These are phyloP conservation scores for Phytophthora sojae DNA, from an alignment of 352 stramenopile species.

Conservation along the genomic window DNA sequence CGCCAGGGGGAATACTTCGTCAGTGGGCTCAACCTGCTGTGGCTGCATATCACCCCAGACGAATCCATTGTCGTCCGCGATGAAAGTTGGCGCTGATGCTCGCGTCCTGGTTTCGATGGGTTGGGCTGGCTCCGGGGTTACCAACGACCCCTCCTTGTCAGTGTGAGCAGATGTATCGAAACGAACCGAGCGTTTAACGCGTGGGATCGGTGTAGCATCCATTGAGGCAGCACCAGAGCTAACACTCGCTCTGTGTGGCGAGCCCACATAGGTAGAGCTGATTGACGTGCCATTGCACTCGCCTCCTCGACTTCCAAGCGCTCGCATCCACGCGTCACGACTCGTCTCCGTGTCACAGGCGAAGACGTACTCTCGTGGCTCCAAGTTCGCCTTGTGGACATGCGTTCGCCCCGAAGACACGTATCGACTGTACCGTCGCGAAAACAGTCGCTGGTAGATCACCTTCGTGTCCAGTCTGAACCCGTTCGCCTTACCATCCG, in stretches of 20 bases:
- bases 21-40: neutral
- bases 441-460: conserved; percentile 43
- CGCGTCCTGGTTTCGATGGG: neutral
- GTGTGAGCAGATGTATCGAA: conserved; percentile 1
- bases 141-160: conserved; percentile 10
- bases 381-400: conserved; percentile 30
- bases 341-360: conserved; percentile 44
- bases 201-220: conserved; percentile 7
- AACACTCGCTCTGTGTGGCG: conserved; percentile 16
- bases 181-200: neutral
- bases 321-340: conserved; percentile 49
- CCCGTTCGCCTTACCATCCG: conserved; percentile 43
- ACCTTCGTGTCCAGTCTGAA: conserved; percentile 52
- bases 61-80: conserved; percentile 31
- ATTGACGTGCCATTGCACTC: conserved; percentile 16
- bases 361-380: conserved; percentile 45
- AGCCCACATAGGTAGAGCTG: conserved; percentile 21
- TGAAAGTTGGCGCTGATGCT: conserved; percentile 39
- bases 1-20: conserved; percentile 29
- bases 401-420: conserved; percentile 39
- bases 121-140: conserved; percentile 8
- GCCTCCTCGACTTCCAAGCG: conserved; percentile 31
- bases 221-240: conserved; percentile 10
- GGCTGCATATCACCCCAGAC: conserved; percentile 20
- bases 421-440: conserved; percentile 44